Evolutionary conservation across 2,329 filamentous ascomycete genomes (phyloP).

Genomic region (Botrytis galanthina): DNA sequence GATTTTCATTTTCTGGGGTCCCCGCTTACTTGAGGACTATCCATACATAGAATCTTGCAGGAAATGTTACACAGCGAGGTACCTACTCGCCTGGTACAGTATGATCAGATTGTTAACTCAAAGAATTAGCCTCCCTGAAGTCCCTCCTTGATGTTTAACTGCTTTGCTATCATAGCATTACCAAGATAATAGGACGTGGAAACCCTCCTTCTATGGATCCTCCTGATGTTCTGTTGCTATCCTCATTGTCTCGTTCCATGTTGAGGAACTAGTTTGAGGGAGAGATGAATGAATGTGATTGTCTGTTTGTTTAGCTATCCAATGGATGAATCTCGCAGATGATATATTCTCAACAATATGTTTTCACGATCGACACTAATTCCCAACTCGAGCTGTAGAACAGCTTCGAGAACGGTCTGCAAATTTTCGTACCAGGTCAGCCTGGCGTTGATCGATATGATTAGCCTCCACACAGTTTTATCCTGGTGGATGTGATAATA

Average conservation of each 20-base stretch:
- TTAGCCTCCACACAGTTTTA: not conserved
- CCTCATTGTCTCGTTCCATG: not conserved
- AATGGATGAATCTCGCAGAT: not conserved
- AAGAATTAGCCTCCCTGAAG: not conserved
- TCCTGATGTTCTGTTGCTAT: not conserved
- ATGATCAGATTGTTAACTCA: not conserved
- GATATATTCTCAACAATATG: not conserved
- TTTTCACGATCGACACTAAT: not conserved
- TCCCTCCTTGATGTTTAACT: not conserved
- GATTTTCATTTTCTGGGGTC: too few relatives aligned
- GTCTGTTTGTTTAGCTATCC: not conserved
- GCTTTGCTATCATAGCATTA: not conserved
- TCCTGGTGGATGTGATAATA: not conserved
- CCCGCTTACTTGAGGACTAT: too few relatives aligned
- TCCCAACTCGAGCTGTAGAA: not conserved
- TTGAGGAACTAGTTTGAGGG: not conserved
- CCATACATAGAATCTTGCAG: not conserved
- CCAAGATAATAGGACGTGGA: not conserved
- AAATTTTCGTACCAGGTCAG: not conserved
- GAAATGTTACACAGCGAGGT: not conserved
- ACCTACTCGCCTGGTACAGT: not conserved
- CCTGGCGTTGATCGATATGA: constrained; percentile 10
- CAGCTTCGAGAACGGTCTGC: not conserved
- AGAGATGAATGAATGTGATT: not conserved
- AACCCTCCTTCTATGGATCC: not conserved